Conservation (phyloP, 2,329 filamentous ascomycete species). For the Claviceps quebecensis region DNA sequence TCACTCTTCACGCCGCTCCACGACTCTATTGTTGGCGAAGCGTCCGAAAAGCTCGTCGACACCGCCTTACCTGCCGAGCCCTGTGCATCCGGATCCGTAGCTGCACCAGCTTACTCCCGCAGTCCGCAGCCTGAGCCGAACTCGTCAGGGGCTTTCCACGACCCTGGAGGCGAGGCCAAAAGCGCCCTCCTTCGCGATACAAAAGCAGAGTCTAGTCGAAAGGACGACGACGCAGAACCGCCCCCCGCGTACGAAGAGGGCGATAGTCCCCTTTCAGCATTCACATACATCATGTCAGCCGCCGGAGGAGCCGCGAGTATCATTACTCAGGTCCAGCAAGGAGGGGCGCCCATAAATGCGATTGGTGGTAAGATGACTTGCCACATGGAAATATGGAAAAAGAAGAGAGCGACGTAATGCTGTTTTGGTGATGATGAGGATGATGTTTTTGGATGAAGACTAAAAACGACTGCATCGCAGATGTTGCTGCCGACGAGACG, state of each 20-base stretch:
- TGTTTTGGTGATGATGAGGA: not conserved
- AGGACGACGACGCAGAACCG: constrained; percentile 75
- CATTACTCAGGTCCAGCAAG: constrained; percentile 97
- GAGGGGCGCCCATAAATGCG: constrained; percentile 75
- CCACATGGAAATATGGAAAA: no score
- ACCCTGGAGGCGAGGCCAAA: constrained; percentile 61
- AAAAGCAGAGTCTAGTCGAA: constrained; percentile 61
- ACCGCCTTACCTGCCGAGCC: constrained; percentile 12
- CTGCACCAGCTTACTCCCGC: constrained; percentile 40
- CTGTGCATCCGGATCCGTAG: constrained; percentile 23
- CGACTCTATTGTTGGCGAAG: constrained; percentile 20
- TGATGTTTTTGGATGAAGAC: not conserved
- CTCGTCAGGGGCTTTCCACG: constrained; percentile 27
- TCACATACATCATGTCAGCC: constrained; percentile 95
- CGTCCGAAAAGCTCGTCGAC: constrained; percentile 18
- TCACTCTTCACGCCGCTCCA: constrained; percentile 37
- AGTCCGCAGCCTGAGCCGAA: constrained; percentile 23
- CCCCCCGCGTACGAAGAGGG: constrained; percentile 95
- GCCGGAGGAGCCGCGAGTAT: constrained; percentile 96
- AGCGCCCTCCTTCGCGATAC: constrained; percentile 68
- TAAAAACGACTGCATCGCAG: constrained; percentile 22
- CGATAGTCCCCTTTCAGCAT: constrained; percentile 78
- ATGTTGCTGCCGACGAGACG: constrained; percentile 81
- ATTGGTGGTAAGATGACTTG: constrained; percentile 53
- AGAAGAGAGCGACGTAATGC: not conserved